Base-by-base conservation (phyloP, 2,329 filamentous ascomycete species). In the Aspergillus brasiliensis region DNA sequence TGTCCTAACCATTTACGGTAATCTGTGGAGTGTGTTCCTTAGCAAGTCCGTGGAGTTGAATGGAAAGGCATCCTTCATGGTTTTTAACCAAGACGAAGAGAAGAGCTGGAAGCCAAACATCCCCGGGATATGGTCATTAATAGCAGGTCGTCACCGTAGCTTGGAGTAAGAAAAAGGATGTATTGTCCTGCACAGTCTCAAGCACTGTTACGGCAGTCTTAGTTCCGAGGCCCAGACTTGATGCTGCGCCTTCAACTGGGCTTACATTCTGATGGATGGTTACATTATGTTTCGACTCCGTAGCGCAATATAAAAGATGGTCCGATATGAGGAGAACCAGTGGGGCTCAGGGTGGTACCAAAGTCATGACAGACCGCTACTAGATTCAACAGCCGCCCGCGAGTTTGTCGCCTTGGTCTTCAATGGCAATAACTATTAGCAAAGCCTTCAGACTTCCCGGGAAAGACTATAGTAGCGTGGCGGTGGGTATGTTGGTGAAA, bases 1-100 rank as follows among this genome's bases (percentile, higher is more conserved):
- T 11, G n/a, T 5, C 37, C 51, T 63, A 63, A 58, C 61, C 51
- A n/a, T 52, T 58, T 65, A 11, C 23, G 38, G 57, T 37, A 48
- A 48, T 42, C 21, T 23, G 11, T 23, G 40, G 11, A 11, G 31
- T 34, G 17, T 15, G 3, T 15, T 40, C 13, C 15, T 25, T 34
- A 56, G 19, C 40, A 44, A 6, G 17, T 44, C 11, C 11, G 19
- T n/a, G 44, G 23, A 7, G 11, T 28, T 48, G 44, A 34, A 28
- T 15, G 25, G 7, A 21, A 10, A 44, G 19, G 4, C 4, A 19
- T 44, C 13, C 11, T 28, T 48, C 21, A 28, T 25, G 8, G 27
- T 23, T 17, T 34, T 11, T 34, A 34, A 34, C 31, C 13, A 13
- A 5, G 13, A 6, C 5, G 31, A 34, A 34, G 10, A 5, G 15